Conservation (phyloP, 148 eudicot species). For the Fagopyrum esculentum region DNA sequence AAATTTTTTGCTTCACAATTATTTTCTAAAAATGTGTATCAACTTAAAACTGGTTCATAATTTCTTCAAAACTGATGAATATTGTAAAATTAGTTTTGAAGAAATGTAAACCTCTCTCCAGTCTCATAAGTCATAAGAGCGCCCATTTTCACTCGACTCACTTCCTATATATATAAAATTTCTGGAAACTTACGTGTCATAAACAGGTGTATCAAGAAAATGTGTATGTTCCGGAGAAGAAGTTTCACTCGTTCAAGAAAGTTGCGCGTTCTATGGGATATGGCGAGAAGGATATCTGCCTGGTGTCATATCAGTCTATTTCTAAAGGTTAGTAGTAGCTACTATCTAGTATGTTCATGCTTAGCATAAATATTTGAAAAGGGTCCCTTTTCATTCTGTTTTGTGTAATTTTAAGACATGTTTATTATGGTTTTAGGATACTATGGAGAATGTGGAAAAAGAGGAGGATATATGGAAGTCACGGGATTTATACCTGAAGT, state of each 20-base stretch:
- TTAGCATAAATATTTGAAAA: not conserved
- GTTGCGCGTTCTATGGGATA: conserved; percentile 77
- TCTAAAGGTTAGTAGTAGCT: conserved; percentile 58
- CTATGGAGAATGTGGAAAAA: conserved; percentile 93
- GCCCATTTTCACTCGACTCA: too few relatives aligned
- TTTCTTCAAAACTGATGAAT: not conserved
- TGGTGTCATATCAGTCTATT: conserved; percentile 85
- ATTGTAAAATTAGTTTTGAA: too few relatives aligned
- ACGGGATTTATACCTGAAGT: conserved; percentile 79
- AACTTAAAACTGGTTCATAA: too few relatives aligned
- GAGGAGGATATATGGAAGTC: conserved; percentile 98
- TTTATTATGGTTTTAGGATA: conserved; percentile 37
- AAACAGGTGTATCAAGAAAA: conserved; percentile 94
- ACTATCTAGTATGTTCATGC: not conserved
- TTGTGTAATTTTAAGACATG: not conserved
- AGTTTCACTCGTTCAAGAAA: conserved; percentile 91
- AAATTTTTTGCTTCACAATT: not conserved
- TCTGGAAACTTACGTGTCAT: not conserved
- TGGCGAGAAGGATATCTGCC: conserved; percentile 63
- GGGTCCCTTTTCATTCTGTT: not conserved
- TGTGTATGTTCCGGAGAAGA: conserved; percentile 70
- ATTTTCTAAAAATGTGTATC: too few relatives aligned
- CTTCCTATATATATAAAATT: too few relatives aligned
- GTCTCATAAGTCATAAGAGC: too few relatives aligned
- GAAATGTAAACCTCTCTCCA: too few relatives aligned